phyloP scores from a whole-genome alignment of 1,284 basidiomycete genomes.

The Hemileia vastatrix region DNA sequence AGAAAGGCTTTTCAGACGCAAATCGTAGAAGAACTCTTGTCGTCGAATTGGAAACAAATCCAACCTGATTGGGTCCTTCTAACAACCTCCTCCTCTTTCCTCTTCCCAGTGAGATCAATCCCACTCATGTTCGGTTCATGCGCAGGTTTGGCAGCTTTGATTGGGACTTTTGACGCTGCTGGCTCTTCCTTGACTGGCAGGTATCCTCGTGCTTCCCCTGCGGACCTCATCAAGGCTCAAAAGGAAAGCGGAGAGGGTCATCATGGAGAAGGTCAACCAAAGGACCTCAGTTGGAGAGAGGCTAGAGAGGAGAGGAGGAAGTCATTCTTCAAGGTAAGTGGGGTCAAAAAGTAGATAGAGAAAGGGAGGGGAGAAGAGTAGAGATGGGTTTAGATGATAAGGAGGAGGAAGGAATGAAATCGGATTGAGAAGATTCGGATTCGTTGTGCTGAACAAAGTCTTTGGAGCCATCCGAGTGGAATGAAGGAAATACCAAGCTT shows the following conservation, averaged over 20 bases:
- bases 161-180: constrained; percentile 75
- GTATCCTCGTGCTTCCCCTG: too few species aligned
- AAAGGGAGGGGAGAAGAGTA: too few species aligned
- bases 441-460: too few species aligned
- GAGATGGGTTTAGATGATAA: too few species aligned
- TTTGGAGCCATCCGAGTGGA: too few species aligned
- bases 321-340: constrained; percentile 49
- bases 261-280: constrained; percentile 40
- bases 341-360: constrained; percentile 33
- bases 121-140: constrained; percentile 74
- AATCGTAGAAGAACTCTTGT: constrained; percentile 22
- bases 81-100: constrained; percentile 19
- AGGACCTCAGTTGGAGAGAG: constrained; percentile 45
- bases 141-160: constrained; percentile 63
- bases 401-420: too few species aligned
- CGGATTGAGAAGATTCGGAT: too few species aligned
- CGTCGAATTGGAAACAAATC: constrained; percentile 10
- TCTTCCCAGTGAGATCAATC: constrained; percentile 61
- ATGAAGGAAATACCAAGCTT: too few species aligned
- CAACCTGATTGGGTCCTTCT: neutral
- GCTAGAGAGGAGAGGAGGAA: constrained; percentile 47
- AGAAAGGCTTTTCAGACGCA: constrained; percentile 14
- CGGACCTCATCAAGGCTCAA: constrained; percentile 25
- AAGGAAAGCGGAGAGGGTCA: constrained; percentile 9
- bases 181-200: constrained; percentile 48